Percentiles rank a stretch among this genome's conserved stretches.
phyloP scores from a whole-genome alignment of 345 rosid species.

The Conringia planisiliqua region DNA sequence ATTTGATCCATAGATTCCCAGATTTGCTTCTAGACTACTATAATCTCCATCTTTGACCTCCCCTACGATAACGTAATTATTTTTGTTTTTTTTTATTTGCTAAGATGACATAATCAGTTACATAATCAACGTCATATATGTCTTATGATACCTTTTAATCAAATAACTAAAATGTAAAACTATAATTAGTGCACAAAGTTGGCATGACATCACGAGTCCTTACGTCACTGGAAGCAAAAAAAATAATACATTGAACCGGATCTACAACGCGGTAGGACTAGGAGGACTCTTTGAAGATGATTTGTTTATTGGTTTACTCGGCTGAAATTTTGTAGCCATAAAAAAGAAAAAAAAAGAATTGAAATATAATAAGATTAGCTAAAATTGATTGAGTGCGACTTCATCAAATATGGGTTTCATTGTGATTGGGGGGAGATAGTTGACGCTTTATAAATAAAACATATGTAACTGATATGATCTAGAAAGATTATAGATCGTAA shows the following conservation, averaged over 20 bases:
- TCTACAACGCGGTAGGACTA: conserved; percentile 21
- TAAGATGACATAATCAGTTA: background rate
- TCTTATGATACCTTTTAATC: background rate
- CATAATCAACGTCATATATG: background rate
- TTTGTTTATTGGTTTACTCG: conserved; percentile 27
- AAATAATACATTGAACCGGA: background rate
- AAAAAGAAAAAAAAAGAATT: background rate
- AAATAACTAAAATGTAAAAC: background rate
- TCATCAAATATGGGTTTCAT: background rate
- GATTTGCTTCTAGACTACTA: background rate
- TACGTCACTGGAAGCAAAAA: background rate
- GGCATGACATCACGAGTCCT: conserved; percentile 17
- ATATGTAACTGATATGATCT: background rate
- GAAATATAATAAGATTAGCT: background rate
- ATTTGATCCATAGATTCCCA: conserved; percentile 9
- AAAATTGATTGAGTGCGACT: conserved; percentile 6
- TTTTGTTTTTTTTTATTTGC: background rate
- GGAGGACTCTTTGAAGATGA: background rate
- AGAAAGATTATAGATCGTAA: background rate
- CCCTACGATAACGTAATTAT: background rate
- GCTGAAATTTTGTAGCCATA: background rate
- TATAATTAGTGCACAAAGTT: background rate
- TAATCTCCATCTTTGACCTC: background rate
- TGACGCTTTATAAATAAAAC: background rate
- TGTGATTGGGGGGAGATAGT: background rate